Evolutionary conservation across 495 filamentous ascomycete species (phyloP).

Genomic region (Halenospora varia): DNA sequence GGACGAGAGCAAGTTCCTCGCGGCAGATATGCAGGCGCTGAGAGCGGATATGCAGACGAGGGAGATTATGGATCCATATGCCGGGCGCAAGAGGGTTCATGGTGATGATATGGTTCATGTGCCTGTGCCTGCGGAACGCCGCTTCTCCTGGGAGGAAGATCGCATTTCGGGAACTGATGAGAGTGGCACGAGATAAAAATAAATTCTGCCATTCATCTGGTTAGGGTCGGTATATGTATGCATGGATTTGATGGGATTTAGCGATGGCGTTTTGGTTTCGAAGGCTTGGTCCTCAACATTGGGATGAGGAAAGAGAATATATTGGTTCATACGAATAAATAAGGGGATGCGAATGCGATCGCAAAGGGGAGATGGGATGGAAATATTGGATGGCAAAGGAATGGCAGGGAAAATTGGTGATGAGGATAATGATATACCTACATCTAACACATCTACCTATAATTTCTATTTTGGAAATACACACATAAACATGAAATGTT

Average conservation of each 20-base stretch:
- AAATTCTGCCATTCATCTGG: neutral
- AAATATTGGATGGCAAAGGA: neutral
- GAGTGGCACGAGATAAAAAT: slow-evolving; percentile 1
- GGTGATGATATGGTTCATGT: slow-evolving; percentile 46
- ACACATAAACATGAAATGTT: too few species aligned
- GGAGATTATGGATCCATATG: slow-evolving; percentile 5
- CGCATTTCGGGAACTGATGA: slow-evolving; percentile 20
- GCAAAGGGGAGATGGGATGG: too few species aligned
- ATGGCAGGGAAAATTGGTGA: neutral
- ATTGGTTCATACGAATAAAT: neutral
- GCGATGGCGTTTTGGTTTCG: neutral
- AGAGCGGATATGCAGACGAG: neutral
- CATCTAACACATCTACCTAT: neutral
- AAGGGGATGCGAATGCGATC: too few species aligned
- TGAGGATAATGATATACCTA: neutral
- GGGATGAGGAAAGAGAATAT: neutral
- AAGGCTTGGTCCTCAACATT: neutral
- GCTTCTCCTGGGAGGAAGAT: slow-evolving; percentile 49
- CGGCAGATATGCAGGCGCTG: neutral
- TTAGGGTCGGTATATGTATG: neutral
- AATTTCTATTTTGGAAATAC: neutral
- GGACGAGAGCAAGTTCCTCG: slow-evolving; percentile 7
- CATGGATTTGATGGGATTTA: neutral
- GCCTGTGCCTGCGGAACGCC: slow-evolving; percentile 44
- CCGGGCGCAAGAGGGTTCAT: slow-evolving; percentile 5